A percentile compares a stretch with the other conserved stretches of the same genome.
Evolutionary conservation across 2,329 filamentous ascomycete species (phyloP).

Genomic region (Nemania abortiva): DNA sequence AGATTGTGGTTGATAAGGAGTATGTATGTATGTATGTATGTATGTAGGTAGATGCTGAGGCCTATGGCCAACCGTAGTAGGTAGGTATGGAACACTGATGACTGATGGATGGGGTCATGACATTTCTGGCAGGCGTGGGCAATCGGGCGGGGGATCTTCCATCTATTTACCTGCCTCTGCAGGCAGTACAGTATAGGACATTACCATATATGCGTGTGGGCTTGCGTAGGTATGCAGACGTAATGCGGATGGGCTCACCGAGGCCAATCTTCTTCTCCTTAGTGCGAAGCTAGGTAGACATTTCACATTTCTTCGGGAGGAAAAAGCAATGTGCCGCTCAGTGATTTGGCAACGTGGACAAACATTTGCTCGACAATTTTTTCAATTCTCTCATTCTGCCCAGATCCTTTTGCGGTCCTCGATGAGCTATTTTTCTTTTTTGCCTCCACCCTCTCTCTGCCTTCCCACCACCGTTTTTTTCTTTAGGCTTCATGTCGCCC

Average conservation of each 20-base stretch:
- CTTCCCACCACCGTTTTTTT: conserved; percentile 19
- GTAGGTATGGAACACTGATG: too few relatives aligned
- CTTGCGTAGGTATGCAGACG: conserved; percentile 10
- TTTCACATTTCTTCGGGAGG: conserved; percentile 27
- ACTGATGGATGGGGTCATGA: neutral
- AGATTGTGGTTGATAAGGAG: conserved; percentile 25
- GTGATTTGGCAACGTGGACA: conserved; percentile 19
- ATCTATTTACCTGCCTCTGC: neutral
- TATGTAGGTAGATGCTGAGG: too few relatives aligned
- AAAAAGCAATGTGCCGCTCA: conserved; percentile 35
- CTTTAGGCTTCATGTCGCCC: conserved; percentile 18
- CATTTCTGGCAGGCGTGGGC: neutral
- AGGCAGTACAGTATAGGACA: neutral
- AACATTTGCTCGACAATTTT: conserved; percentile 24
- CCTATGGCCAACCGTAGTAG: neutral
- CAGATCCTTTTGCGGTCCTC: conserved; percentile 23
- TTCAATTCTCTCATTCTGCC: conserved; percentile 32
- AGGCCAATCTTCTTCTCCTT: conserved; percentile 13
- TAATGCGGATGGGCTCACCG: conserved; percentile 20
- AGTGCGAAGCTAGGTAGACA: conserved; percentile 27
- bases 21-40: too few relatives aligned
- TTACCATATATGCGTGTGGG: conserved; percentile 4
- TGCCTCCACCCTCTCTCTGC: conserved; percentile 22
- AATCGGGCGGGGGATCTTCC: conserved; percentile 3
- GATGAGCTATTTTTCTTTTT: conserved; percentile 37